Base-by-base conservation (phyloP, 2,329 filamentous ascomycete genomes). In the Purpureocillium takamizusanense region DNA sequence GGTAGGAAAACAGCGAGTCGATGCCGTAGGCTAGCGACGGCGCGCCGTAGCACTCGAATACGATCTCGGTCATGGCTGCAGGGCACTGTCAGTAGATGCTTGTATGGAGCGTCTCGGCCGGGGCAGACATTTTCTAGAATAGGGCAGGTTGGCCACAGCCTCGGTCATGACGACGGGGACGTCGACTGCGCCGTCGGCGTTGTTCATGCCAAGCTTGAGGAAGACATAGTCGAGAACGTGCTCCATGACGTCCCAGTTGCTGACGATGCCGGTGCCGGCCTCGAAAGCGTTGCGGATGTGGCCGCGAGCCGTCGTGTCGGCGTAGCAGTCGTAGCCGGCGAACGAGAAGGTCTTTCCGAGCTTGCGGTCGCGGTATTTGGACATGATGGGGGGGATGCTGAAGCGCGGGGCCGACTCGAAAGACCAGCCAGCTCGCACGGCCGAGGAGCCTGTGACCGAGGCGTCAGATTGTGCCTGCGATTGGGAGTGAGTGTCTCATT, bases 221-320 rank as follows among this genome's bases (percentile, higher is more conserved):
- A 98, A 98, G 31, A 89, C 75, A 60, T 95, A 95, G 64, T 98
- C 92, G 34, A 98, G 65, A 5, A 95, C 72, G 42, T 90, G 88
- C 61, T 98, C 92, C 78, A 95, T 88, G 27, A 88, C 89, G 61
- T 98, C 92, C 88, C 94, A 98, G 57, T 97, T 97, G 60, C 86
- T 89, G 43, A 97, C 79, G 35, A 98, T 83, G 46, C 89, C 90
- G 33, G 83, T 90, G 17, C 89, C 89, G 2, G 83, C 76, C 59
- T 98, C 92, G 52, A 95, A 97, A 1, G 89, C 83, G 58, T 86
- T 85, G 57, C 90, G 83, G 42, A 94, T 82, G 58, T 97, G 92
- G 10, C 88, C 86, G 40, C 86, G 77, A 16, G 92, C 88, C 1
- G 88, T 95, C 18, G 90, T 92, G 62, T 98, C 92, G 46, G 89